phyloP scores from a whole-genome alignment of 169 alveolate genomes.

The Cryptosporidium sp. region DNA sequence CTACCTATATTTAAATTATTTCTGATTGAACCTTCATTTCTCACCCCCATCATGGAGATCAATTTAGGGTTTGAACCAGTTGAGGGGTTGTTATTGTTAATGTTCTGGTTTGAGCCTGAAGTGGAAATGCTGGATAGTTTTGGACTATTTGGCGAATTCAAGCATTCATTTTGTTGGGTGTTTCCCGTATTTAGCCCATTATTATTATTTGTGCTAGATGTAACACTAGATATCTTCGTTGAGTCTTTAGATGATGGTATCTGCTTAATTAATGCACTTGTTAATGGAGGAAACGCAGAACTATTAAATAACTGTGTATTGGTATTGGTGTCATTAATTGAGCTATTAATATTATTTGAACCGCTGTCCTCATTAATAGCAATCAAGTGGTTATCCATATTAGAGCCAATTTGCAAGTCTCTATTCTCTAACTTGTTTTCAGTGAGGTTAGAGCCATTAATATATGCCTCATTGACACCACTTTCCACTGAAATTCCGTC shows the following conservation, averaged over 20 bases:
- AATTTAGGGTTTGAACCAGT: constrained; percentile 61
- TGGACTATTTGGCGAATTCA: constrained; percentile 21
- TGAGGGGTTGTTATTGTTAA: constrained; percentile 54
- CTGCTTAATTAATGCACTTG: constrained; percentile 59
- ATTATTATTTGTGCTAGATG: not conserved
- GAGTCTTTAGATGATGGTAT: constrained; percentile 50
- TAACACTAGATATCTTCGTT: not conserved
- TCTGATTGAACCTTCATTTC: constrained; percentile 28
- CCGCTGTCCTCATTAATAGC: not conserved
- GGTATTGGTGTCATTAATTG: not conserved
- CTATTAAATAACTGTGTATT: constrained; percentile 49
- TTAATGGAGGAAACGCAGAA: constrained; percentile 74
- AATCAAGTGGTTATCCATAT: constrained; percentile 13
- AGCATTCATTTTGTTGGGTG: constrained; percentile 7
- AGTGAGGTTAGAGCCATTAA: constrained; percentile 5
- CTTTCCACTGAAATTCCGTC: not conserved
- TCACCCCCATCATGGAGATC: constrained; percentile 35
- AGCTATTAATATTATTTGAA: not conserved
- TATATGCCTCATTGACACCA: constrained; percentile 9
- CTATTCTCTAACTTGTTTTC: constrained; percentile 18
- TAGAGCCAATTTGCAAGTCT: constrained; percentile 12
- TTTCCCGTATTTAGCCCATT: not conserved
- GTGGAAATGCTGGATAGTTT: constrained; percentile 11
- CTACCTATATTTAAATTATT: constrained; percentile 39
- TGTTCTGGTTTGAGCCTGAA: constrained; percentile 57